Base-by-base conservation (phyloP, 1,284 basidiomycete species). In the Moniliella sp. region DNA sequence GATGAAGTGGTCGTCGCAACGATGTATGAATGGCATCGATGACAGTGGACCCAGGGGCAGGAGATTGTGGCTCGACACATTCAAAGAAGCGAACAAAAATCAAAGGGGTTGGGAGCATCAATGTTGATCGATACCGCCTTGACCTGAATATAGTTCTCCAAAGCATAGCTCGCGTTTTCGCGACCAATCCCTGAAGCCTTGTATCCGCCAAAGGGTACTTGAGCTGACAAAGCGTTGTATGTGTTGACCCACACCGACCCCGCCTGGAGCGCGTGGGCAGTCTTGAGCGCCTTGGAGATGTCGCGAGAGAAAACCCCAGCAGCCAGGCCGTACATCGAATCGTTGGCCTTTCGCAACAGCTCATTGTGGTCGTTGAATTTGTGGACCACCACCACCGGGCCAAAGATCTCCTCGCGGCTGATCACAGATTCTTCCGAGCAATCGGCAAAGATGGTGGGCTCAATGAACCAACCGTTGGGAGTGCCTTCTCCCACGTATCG, bases 371-470 rank as follows among this genome's bases (percentile, higher is more conserved):
- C 58, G 44, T 53, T 55, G 50, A 63, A 63, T 43, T 61, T 61
- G 50, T 62, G 50, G 28, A 67, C 50, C 18, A 75, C 75, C 35
- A 71, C 71, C 30, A 80, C 76, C 27, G 82, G 82, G 4, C 80
- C 82, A 52, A 84, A 83, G 56, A 86, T 83, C 64, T 91, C 84
- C 64, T 91, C 84, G 51, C 70, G 64, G 40, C 79, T 75, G 54
- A 93, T 88, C 64, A 71, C 75, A 77, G 84, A 82, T 40, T 76
- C 68, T 18, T 74, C 68, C 31, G 66, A 69, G 25, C 72, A 71
- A 54, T 83, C 67, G 13, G 43, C 39, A 25, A 61, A 45, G 32
- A 64, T 53, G 26, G 61, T 62, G 23, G 59, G 59, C 42, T 59
- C 41, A 37, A 62, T 50, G 28, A 57, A 70, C 64, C 64, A 69